A percentile compares a stretch with the other conserved stretches of the same genome.
Conservation (phyloP, 2,329 filamentous ascomycete genomes). For the Orbilia brochopaga region DNA sequence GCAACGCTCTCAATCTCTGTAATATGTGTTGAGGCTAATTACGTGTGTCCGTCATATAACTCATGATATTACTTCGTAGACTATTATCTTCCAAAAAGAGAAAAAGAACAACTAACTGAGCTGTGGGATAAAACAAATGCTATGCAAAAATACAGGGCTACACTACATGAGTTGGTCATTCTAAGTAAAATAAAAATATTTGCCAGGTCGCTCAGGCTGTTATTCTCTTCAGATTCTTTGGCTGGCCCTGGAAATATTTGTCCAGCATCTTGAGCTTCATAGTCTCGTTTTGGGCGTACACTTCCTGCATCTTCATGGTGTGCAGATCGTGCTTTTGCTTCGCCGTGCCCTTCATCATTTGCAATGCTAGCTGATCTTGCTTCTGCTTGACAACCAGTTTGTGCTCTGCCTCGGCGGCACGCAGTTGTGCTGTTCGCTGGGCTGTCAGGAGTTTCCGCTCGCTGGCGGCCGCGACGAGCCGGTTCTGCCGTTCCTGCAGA, state of each 20-base stretch:
- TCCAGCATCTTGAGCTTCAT: conserved; percentile 21
- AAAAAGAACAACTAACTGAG: too few relatives aligned
- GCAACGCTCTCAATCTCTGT: too few relatives aligned
- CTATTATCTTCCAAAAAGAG: too few relatives aligned
- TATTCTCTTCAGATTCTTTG: conserved; percentile 19
- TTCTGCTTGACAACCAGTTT: conserved; percentile 16
- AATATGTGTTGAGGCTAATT: too few relatives aligned
- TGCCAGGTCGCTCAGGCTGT: conserved; percentile 2
- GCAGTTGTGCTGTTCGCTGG: conserved; percentile 1
- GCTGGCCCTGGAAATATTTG: conserved; percentile 11
- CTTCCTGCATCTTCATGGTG: conserved; percentile 16
- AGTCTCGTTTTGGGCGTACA: conserved; percentile 7
- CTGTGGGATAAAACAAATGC: neutral
- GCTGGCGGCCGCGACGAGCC: conserved; percentile 5
- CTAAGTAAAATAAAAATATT: neutral
- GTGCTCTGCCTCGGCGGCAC: conserved; percentile 11
- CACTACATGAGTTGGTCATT: neutral
- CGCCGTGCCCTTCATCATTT: conserved; percentile 19
- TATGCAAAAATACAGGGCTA: neutral
- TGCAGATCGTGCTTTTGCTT: conserved; percentile 17
- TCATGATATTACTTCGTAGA: too few relatives aligned
- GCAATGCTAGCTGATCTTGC: conserved; percentile 12
- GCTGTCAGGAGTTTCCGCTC: conserved; percentile 13
- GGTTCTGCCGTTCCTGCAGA: conserved; percentile 3
- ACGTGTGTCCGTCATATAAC: too few relatives aligned